Base-by-base conservation (phyloP, 331 rosid genomes). In the Stylosanthes scabra region DNA sequence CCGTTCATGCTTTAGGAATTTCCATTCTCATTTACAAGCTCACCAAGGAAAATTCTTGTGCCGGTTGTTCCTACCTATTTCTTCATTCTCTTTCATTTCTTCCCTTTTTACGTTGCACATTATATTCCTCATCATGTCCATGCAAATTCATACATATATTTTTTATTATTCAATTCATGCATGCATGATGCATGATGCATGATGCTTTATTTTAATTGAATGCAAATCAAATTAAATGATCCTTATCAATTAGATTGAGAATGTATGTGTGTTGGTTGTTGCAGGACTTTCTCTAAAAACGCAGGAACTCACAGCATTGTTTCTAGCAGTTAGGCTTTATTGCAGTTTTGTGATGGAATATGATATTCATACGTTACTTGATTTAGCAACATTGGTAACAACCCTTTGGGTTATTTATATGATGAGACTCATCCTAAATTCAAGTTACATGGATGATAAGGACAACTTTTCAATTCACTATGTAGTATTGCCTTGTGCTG, bases 261-360 rank as follows among this genome's bases (percentile, higher is more conserved):
- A 20, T 1, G 25, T 20, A 1, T n/a, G n/a, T n/a, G n/a, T n/a
- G n/a, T n/a, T n/a, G n/a, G n/a, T n/a, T 1, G 25, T 20, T 52
- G 58, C 58, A 52, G 58, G 58, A 15, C 37, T 89, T 29, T 87
- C 92, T n/a, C 88, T 89, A 60, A 89, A 87, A 71, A 81, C 92
- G 45, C 95, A 89, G 77, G 92, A 87, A 40, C 68, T 89, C 27
- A 89, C 92, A 41, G 95, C 95, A 11, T 77, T 89, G 39, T 89
- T 89, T 78, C 79, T 89, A 80, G 95, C 88, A 45, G 88, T 87
- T 74, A 77, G 90, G 74, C 80, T 89, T 58, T 89, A 87, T 74
- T 87, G 95, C 81, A 89, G 92, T 81, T 68, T 89, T 55, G 92
- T 85, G 34, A 87, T 87, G 92, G 95, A 89, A 80, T 87, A 83